These are phyloP conservation scores for Entamoeba moshkovskii DNA, from an alignment of 208 protist genomes.

Conservation along the genomic window DNA sequence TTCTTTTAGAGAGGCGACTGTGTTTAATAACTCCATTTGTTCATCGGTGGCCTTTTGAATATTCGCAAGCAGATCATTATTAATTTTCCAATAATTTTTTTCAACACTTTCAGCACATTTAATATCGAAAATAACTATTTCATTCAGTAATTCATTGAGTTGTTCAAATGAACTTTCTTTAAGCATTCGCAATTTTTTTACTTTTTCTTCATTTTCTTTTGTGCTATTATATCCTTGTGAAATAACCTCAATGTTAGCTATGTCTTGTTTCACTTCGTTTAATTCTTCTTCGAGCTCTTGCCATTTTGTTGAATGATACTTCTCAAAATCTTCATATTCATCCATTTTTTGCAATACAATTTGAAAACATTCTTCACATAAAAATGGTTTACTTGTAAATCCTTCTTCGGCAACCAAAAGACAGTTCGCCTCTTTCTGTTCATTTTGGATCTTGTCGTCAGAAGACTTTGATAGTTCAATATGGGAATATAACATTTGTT, in stretches of 20 bases:
- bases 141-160: neutral
- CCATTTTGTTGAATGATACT: neutral
- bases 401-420: neutral
- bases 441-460: neutral
- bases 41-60: neutral
- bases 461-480: neutral
- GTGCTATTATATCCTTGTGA: neutral
- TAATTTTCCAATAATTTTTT: neutral
- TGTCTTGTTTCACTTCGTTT: neutral
- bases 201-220: neutral
- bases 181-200: neutral
- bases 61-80: neutral
- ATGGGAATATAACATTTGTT: neutral
- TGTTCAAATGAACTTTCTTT: neutral
- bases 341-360: neutral
- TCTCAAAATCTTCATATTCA: neutral
- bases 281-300: neutral
- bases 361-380: neutral
- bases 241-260: neutral
- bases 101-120: neutral
- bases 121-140: neutral
- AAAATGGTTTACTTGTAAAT: neutral
- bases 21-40: neutral
- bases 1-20: neutral
- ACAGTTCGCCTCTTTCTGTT: neutral